Evolutionary conservation across 352 stramenopile species (phyloP).

Genomic region (Pythium angustatum): DNA sequence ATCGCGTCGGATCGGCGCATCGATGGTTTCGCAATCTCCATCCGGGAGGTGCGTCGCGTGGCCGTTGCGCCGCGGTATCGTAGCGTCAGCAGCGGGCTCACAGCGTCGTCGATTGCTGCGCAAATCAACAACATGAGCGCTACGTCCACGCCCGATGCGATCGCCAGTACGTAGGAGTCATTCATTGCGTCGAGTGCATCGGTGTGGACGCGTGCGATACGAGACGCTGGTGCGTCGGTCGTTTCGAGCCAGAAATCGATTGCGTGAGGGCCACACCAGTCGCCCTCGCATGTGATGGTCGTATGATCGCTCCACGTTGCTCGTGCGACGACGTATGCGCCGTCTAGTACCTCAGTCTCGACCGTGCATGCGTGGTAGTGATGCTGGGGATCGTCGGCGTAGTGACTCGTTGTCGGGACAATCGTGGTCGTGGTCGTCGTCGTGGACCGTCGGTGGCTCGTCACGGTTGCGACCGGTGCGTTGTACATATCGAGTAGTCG

Average conservation of each 20-base stretch:
- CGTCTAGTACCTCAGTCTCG: conserved; percentile 7
- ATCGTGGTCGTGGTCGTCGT: conserved; percentile 9
- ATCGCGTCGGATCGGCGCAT: conserved; percentile 3
- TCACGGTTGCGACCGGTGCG: conserved; percentile 15
- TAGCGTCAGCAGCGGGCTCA: not conserved
- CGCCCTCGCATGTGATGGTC: conserved; percentile 14
- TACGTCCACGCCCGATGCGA: conserved; percentile 18
- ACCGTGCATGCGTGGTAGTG: conserved; percentile 1
- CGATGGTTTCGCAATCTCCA: not conserved
- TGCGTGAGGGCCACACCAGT: conserved; percentile 5
- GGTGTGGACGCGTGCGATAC: conserved; percentile 2
- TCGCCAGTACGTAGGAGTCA: conserved; percentile 6
- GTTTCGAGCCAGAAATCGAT: conserved; percentile 14
- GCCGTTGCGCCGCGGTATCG: not conserved
- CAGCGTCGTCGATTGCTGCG: conserved; percentile 12
- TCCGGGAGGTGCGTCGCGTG: not conserved
- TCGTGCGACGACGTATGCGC: not conserved
- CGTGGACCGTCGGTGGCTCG: not conserved
- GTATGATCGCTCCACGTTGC: not conserved
- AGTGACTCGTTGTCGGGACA: not conserved
- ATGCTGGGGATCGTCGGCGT: not conserved
- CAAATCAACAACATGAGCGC: conserved; percentile 17
- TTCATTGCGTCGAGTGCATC: not conserved
- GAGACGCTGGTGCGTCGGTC: not conserved
- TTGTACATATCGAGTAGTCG: conserved; percentile 24